phyloP scores from a whole-genome alignment of 2,329 filamentous ascomycete genomes.

The Coleophoma cylindrospora region DNA sequence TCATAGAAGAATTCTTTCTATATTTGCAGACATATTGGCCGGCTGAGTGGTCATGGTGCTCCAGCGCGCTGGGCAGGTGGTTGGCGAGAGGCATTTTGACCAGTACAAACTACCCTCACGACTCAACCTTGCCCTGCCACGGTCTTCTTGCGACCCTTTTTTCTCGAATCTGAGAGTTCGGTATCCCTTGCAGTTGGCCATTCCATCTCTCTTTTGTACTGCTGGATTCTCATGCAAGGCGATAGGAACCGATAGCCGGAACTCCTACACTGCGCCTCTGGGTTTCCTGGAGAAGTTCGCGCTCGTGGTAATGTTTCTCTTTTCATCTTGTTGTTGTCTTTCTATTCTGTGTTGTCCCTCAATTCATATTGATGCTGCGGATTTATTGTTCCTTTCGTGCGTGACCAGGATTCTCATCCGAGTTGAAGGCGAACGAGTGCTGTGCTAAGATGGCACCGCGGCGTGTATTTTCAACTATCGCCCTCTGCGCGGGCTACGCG shows the following conservation, averaged over 20 bases:
- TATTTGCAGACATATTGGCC: too few relatives aligned
- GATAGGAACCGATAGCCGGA: slow-evolving; percentile 12
- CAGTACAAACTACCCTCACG: background rate
- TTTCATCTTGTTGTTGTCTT: slow-evolving; percentile 4
- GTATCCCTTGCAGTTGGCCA: slow-evolving; percentile 18
- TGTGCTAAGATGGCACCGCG: slow-evolving; percentile 17
- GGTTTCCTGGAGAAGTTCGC: slow-evolving; percentile 8
- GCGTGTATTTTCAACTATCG: slow-evolving; percentile 5
- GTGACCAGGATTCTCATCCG: background rate
- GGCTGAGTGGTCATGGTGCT: background rate
- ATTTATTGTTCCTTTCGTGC: background rate
- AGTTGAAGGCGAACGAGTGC: slow-evolving; percentile 1
- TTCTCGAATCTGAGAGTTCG: slow-evolving; percentile 2
- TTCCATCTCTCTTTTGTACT: slow-evolving; percentile 5
- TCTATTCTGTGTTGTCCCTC: background rate
- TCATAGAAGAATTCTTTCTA: too few relatives aligned
- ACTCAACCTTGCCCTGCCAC: background rate
- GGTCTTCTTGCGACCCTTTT: background rate
- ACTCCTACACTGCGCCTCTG: slow-evolving; percentile 16
- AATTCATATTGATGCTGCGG: too few relatives aligned
- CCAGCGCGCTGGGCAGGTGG: slow-evolving; percentile 1
- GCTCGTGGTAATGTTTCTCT: slow-evolving; percentile 9
- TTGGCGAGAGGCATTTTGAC: slow-evolving; percentile 9
- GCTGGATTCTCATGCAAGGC: slow-evolving; percentile 19
- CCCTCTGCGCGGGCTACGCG: background rate